These are phyloP conservation scores for Sclerotinia sclerotiorum DNA, from an alignment of 2,329 filamentous ascomycete species.

Conservation along the genomic window DNA sequence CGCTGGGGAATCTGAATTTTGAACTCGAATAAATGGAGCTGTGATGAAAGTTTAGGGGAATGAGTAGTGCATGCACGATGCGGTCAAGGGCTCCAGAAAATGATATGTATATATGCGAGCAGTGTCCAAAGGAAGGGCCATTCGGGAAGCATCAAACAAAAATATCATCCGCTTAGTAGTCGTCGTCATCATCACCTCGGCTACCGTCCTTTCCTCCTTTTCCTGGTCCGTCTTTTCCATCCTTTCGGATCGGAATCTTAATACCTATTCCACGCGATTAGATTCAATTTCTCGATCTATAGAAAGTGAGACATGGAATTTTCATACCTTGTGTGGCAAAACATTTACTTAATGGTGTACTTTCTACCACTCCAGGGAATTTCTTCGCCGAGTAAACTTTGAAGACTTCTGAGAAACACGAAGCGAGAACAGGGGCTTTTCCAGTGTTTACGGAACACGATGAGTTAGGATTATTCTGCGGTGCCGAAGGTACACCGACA, in stretches of 20 bases:
- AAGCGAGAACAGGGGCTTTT: conserved; percentile 78
- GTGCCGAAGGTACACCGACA: conserved; percentile 55
- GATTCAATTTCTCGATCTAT: not conserved
- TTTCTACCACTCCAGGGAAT: conserved; percentile 95
- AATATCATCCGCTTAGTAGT: conserved; percentile 7
- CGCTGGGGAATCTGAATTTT: not conserved
- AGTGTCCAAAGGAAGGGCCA: not conserved
- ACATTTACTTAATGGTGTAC: conserved; percentile 83
- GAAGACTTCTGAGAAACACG: conserved; percentile 84
- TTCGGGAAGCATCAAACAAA: not conserved
- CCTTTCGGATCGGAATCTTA: conserved; percentile 84
- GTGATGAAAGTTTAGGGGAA: not conserved
- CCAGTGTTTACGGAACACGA: conserved; percentile 64
- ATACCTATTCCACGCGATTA: conserved; percentile 13
- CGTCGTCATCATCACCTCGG: conserved; percentile 34
- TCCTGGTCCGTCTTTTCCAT: conserved; percentile 72
- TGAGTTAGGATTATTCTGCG: conserved; percentile 37
- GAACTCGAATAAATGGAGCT: not conserved
- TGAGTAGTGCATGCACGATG: not conserved
- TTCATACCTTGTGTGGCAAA: conserved; percentile 95
- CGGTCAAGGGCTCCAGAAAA: not conserved
- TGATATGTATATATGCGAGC: not conserved
- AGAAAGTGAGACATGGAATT: conserved; percentile 25
- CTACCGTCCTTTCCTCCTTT: conserved; percentile 36
- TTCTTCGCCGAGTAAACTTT: conserved; percentile 97